These are phyloP conservation scores for Apocynum venetum DNA, from an alignment of 257 asterid genomes.

Conservation along the genomic window DNA sequence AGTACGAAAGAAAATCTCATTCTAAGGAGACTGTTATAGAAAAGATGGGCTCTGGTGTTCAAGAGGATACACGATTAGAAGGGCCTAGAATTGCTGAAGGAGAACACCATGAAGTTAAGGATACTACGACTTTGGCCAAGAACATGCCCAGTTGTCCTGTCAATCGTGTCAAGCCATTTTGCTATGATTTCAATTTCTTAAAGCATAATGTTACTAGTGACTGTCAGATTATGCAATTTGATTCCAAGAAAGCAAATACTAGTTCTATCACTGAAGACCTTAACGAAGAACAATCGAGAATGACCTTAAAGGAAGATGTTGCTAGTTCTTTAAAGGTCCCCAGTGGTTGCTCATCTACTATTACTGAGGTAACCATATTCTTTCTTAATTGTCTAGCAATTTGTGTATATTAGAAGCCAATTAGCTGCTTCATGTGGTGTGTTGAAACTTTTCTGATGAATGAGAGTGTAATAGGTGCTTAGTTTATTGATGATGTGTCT, in stretches of 20 bases:
- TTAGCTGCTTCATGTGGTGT: not conserved
- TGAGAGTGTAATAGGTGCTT: not conserved
- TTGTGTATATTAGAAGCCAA: not conserved
- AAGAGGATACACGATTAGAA: slow-evolving; percentile 6
- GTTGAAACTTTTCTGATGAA: not conserved
- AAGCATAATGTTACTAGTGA: not conserved
- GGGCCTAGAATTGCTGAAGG: not conserved
- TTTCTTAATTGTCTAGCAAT: not conserved
- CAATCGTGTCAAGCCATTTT: not conserved
- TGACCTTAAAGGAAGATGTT: not conserved
- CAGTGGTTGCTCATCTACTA: slow-evolving; percentile 4
- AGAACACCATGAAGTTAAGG: slow-evolving; percentile 1
- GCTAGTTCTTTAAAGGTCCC: slow-evolving; percentile 2
- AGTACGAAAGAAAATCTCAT: slow-evolving; percentile 1
- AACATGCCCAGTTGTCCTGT: not conserved
- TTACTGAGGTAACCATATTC: slow-evolving; percentile 17
- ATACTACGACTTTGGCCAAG: not conserved
- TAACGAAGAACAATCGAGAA: slow-evolving; percentile 3
- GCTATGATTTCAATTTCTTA: not conserved
- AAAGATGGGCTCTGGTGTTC: not conserved
- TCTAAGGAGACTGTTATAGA: slow-evolving; percentile 3
- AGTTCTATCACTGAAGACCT: not conserved
- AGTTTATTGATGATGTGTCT: not conserved
- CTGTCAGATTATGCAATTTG: not conserved
- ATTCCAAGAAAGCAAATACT: not conserved